Base-by-base conservation (phyloP, 805 yeast species). In the Spencermartinsiella europaea region DNA sequence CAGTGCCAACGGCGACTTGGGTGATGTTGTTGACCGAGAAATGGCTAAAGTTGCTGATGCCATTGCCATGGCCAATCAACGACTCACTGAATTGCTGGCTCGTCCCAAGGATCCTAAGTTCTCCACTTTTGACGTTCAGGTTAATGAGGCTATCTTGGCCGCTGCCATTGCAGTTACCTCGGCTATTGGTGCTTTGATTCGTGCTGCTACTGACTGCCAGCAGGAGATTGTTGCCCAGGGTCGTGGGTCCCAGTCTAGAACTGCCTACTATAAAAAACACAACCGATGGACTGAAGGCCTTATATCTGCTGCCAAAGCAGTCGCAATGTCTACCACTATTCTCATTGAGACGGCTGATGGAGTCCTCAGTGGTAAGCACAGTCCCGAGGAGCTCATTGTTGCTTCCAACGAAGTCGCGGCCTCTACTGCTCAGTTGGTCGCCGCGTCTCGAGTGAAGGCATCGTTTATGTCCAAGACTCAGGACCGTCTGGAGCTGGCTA, bases 271-370 rank as follows among this genome's bases (percentile, higher is more conserved):
- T 67, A 85, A 83, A 63, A 87, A 86, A 66, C 85, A 88, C 63
- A 88, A 81, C 64, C 75, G 91, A 57, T 88, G 96, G 96, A 86
- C 96, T 0, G 95, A 89, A 66, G 96, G 96, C 19, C 78, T 88
- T 47, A 81, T 88, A 25, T 84, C 95, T 49, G 96, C 96, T 15
- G 87, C 95, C 1, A 82, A 83, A 57, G 81, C 91, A 1, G 93
- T 88, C 34, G 95, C 95, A 1, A 77, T 78, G 2, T 79, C 95
- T 0, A 89, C 96, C 2, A 83, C 81, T 57, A 70, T 83, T n/a
- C 73, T 88, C 52, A 88, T 88, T 49, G 77, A 77, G 49, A 83
- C 87, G n/a, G 95, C 95, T 0, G 93, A 87, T 66, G 93, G 95
- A 16, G 87, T 86, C 15, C 68, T 88, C 34, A 72, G 75, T 42